Percentiles rank a stretch among this genome's conserved stretches.
phyloP scores from a whole-genome alignment of 2,329 filamentous ascomycete species.

The Huntiella decipiens region DNA sequence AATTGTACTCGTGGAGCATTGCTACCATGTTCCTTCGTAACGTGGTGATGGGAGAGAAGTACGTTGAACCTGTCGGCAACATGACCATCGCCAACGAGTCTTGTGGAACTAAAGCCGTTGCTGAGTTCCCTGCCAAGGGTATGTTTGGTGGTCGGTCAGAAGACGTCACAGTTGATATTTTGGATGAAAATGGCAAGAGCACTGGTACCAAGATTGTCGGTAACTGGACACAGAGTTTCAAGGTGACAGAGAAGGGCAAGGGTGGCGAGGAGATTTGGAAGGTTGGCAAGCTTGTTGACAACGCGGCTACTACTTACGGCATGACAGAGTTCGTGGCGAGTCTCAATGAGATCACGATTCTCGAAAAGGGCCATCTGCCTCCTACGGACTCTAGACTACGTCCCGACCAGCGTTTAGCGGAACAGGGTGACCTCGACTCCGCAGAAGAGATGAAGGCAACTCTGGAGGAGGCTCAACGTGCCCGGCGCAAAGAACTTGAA shows the following conservation, averaged over 20 bases:
- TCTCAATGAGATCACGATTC: constrained; percentile 69
- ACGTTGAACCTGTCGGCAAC: constrained; percentile 80
- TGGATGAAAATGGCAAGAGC: constrained; percentile 44
- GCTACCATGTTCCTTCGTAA: constrained; percentile 87
- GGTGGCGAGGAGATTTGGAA: constrained; percentile 58
- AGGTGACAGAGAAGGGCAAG: constrained; percentile 36
- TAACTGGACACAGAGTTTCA: constrained; percentile 66
- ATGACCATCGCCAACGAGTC: constrained; percentile 76
- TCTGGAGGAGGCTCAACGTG: constrained; percentile 72
- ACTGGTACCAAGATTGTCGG: constrained; percentile 53
- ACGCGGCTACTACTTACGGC: constrained; percentile 65
- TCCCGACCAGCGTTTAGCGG: constrained; percentile 72
- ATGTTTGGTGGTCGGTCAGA: constrained; percentile 95
- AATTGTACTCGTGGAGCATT: constrained; percentile 73
- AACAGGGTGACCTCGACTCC: constrained; percentile 61
- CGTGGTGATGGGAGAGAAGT: constrained; percentile 95
- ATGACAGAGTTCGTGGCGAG: constrained; percentile 70
- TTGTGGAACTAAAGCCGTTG: constrained; percentile 63
- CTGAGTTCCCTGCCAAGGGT: constrained; percentile 83
- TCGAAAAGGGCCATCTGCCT: constrained; percentile 58
- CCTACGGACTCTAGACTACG: constrained; percentile 68
- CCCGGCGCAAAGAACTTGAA: constrained; percentile 56
- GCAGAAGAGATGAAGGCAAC: constrained; percentile 69
- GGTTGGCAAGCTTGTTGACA: constrained; percentile 57
- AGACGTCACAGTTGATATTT: constrained; percentile 63